A percentile compares a stretch with the other conserved stretches of the same genome.
These are phyloP conservation scores for Mucor piriformis DNA, from an alignment of 371 early-diverging fungal genomes.

Conservation along the genomic window DNA sequence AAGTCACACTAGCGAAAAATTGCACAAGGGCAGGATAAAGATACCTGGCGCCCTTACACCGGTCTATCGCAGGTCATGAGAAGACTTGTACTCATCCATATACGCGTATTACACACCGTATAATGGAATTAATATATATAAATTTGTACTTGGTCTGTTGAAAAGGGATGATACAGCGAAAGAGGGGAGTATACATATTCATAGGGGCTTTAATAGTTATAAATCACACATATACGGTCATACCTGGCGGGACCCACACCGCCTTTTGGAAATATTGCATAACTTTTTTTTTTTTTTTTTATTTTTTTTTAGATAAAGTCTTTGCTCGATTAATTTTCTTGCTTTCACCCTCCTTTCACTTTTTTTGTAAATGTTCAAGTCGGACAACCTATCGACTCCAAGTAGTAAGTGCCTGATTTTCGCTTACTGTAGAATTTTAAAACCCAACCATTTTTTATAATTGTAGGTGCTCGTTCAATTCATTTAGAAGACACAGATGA, in stretches of 20 bases:
- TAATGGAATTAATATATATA: too few relatives aligned
- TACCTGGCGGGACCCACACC: not conserved
- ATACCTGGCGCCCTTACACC: too few relatives aligned
- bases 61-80: too few relatives aligned
- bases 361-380: not conserved
- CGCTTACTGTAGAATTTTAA: not conserved
- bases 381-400: not conserved
- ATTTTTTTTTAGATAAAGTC: not conserved
- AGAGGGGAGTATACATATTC: constrained; percentile 1
- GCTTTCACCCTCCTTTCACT: not conserved
- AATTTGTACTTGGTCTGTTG: too few relatives aligned
- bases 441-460: not conserved
- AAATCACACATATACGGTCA: not conserved
- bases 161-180: too few relatives aligned
- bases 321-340: not conserved
- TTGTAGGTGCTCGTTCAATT: constrained; percentile 18
- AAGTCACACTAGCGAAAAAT: too few relatives aligned
- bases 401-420: not conserved
- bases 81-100: too few relatives aligned
- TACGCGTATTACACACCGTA: too few relatives aligned
- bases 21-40: too few relatives aligned
- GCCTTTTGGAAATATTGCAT: not conserved
- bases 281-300: not conserved
- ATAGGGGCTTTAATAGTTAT: not conserved
- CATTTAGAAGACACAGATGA: constrained; percentile 26